Evolutionary conservation across 306 rosid species (phyloP), one percentile per base, ranked within the genome.

Genomic region (Cyclanthera cordifolia): DNA sequence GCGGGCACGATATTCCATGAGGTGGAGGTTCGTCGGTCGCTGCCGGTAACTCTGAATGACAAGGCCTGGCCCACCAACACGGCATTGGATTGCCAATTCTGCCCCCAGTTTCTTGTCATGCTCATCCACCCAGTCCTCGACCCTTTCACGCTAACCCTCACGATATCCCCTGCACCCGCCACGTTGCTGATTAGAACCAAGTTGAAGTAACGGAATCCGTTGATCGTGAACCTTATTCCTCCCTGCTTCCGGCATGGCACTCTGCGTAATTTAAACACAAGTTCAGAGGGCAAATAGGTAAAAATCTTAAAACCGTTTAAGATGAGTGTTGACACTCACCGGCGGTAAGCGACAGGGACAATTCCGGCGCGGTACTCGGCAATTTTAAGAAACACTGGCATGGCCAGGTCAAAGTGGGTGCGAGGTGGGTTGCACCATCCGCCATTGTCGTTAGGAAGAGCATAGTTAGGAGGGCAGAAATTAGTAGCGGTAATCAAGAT

Each of bases 391-490:
- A 93, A 93, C 98, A 93, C 86, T 28, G 98, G 98, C 98, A 93
- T 93, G 85, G 98, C 98, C 4, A 93, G 96, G 76, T 93, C 98
- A 43, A 93, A 93, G 77, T 93, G 98, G 2, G 93, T 84, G 6
- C 98, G 85, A 8, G 98, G 98, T 48, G 98, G 98, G 88, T 93
- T 93, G 69, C 98, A 93, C 98, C 98, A 93, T 0, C 98, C 98
- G 15, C 98, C 98, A 69, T 93, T 86, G 85, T 93, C 98, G 72
- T 79, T 93, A 0, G 98, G 90, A 23, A 81, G 96, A 6, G 98
- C 98, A 20, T 32, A 93, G 76, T 93, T 93, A 0, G 98, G 98
- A 1, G 98, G 98, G 76, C 98, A 93, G 59, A 93, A 93, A 82
- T 93, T 93, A 0, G 98, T 93, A 52, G 98, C 98, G 0, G 98